phyloP scores from a whole-genome alignment of 148 eudicot species.

The Chenopodium berlandieri region DNA sequence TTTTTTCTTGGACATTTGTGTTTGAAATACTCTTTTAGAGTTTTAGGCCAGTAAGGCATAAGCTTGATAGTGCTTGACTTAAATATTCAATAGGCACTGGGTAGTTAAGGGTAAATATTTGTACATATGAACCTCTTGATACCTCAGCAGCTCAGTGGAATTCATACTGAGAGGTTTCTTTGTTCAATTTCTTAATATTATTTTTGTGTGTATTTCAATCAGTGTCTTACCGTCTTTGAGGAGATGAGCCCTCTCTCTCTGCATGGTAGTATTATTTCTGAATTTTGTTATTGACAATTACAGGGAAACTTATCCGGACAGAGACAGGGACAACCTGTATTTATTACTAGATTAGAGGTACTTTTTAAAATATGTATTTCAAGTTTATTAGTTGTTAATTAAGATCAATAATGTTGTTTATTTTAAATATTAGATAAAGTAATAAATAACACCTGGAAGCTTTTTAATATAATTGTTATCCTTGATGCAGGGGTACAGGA shows the following conservation, averaged over 20 bases:
- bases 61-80: too few relatives aligned
- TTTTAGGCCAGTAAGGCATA: too few relatives aligned
- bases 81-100: neutral
- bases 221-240: neutral
- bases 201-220: too few relatives aligned
- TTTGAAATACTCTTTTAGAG: too few relatives aligned
- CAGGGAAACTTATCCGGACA: constrained; percentile 94
- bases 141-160: neutral
- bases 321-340: constrained; percentile 86
- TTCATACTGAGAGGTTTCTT: neutral
- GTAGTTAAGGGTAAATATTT: neutral
- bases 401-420: neutral
- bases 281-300: constrained; percentile 20
- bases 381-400: neutral
- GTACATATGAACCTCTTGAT: neutral
- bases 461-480: neutral
- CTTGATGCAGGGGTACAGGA: constrained; percentile 81
- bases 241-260: neutral
- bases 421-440: neutral
- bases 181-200: too few relatives aligned
- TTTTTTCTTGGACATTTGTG: neutral
- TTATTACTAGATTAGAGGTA: constrained; percentile 95
- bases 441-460: neutral
- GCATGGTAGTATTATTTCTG: too few relatives aligned
- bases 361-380: constrained; percentile 15